These are phyloP conservation scores for Leptomonas seymouri DNA, from an alignment of 208 protist species.

Conservation along the genomic window DNA sequence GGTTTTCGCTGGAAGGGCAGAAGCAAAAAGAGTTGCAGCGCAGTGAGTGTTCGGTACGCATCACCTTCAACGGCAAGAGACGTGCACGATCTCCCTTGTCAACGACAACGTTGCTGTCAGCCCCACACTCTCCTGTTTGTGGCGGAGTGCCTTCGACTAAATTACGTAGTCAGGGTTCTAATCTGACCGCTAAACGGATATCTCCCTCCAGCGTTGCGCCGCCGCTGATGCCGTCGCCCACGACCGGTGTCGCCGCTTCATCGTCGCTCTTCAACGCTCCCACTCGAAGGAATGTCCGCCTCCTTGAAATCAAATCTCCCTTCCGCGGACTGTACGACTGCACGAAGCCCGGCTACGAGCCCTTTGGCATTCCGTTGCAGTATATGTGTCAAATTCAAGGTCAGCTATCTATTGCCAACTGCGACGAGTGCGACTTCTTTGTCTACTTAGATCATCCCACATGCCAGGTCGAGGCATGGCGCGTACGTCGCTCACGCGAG, in stretches of 20 bases:
- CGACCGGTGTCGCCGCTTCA: neutral
- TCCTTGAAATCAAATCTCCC: slow-evolving; percentile 91
- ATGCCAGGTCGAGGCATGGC: slow-evolving; percentile 78
- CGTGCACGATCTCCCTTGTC: slow-evolving; percentile 11
- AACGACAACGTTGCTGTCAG: neutral
- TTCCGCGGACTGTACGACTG: slow-evolving; percentile 69
- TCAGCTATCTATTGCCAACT: slow-evolving; percentile 86
- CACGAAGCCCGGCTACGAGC: slow-evolving; percentile 40
- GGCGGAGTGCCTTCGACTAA: neutral
- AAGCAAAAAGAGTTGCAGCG: neutral
- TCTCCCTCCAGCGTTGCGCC: neutral
- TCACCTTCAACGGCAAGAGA: slow-evolving; percentile 50
- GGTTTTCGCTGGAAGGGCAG: neutral
- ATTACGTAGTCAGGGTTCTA: neutral
- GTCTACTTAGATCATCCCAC: slow-evolving; percentile 71
- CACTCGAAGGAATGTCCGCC: slow-evolving; percentile 25
- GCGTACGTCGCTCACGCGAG: slow-evolving; percentile 59
- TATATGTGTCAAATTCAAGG: slow-evolving; percentile 93
- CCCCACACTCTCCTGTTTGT: neutral
- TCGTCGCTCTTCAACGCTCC: neutral
- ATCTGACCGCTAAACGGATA: too few species aligned
- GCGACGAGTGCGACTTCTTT: slow-evolving; percentile 92
- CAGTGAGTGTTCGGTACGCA: slow-evolving; percentile 31
- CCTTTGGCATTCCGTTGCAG: slow-evolving; percentile 83
- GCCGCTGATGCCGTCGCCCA: neutral